Conservation (phyloP, 2,329 filamentous ascomycete genomes). For the Ophiocordyceps polyrhachis-furcata region DNA sequence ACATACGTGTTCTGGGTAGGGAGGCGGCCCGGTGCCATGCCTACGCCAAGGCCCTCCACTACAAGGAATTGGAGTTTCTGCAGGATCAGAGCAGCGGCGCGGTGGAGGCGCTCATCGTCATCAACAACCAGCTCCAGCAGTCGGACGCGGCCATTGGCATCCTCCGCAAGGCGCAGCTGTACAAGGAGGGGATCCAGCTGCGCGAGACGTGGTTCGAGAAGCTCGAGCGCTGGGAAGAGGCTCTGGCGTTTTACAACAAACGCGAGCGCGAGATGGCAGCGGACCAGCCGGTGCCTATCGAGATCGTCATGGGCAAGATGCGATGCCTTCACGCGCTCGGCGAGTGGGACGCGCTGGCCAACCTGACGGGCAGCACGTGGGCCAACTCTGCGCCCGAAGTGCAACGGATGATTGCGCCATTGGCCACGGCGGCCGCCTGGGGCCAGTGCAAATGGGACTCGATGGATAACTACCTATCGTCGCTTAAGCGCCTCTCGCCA, state of each 20-base stretch:
- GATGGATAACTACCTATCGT: conserved; percentile 92
- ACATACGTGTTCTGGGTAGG: conserved; percentile 82
- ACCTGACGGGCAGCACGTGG: conserved; percentile 84
- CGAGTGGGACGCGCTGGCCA: conserved; percentile 89
- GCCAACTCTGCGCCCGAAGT: conserved; percentile 73
- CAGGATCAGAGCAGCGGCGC: conserved; percentile 92
- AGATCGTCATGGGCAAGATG: conserved; percentile 99
- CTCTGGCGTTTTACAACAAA: conserved; percentile 75
- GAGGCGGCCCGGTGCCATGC: conserved; percentile 95
- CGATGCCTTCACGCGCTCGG: conserved; percentile 89
- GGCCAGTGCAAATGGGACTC: conserved; percentile 91
- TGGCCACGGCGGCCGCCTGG: conserved; percentile 93
- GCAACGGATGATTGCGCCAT: conserved; percentile 74
- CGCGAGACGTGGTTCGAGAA: conserved; percentile 99
- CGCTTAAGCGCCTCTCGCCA: conserved; percentile 84
- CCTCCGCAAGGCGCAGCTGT: conserved; percentile 83
- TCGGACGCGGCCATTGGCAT: conserved; percentile 98
- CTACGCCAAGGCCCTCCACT: conserved; percentile 94
- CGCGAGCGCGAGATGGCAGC: conserved; percentile 52
- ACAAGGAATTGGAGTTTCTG: conserved; percentile 96
- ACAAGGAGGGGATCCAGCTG: conserved; percentile 80
- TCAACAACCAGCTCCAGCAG: conserved; percentile 98
- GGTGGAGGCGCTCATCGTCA: conserved; percentile 93
- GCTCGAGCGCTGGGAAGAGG: conserved; percentile 94
- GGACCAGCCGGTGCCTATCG: conserved; percentile 48